These are phyloP conservation scores for Coemansia sp. DNA, from an alignment of 192 early-diverging fungal species.

Conservation along the genomic window DNA sequence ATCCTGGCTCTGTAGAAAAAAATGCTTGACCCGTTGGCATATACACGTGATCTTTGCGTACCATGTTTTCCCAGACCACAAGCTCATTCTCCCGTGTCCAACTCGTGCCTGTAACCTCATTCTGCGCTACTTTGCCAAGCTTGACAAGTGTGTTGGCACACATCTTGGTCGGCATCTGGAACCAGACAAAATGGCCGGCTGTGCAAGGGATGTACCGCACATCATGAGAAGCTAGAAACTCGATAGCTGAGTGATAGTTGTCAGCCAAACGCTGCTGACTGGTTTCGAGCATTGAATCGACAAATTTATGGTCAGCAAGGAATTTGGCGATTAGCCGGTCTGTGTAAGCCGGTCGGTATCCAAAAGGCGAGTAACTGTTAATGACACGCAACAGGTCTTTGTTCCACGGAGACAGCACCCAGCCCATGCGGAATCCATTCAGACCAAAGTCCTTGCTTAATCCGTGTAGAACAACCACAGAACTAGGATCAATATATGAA, in stretches of 20 bases:
- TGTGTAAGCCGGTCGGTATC: conserved; percentile 60
- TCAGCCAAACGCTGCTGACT: conserved; percentile 62
- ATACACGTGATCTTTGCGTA: conserved; percentile 62
- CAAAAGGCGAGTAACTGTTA: conserved; percentile 57
- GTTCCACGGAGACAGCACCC: conserved; percentile 65
- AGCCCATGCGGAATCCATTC: conserved; percentile 72
- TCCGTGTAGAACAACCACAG: conserved; percentile 72
- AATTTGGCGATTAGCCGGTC: conserved; percentile 62
- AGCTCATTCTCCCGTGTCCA: conserved; percentile 56
- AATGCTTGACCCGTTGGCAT: conserved; percentile 70
- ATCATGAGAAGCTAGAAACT: conserved; percentile 44
- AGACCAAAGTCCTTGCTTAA: conserved; percentile 85
- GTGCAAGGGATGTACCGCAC: conserved; percentile 63
- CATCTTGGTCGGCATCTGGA: conserved; percentile 34
- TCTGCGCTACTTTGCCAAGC: conserved; percentile 8
- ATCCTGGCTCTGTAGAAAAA: conserved; percentile 58
- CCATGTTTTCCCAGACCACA: conserved; percentile 49
- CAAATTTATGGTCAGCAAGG: conserved; percentile 56
- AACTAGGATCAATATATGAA: conserved; percentile 60
- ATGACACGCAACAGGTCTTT: conserved; percentile 29
- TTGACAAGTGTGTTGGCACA: conserved; percentile 50
- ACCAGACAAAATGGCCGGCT: conserved; percentile 73
- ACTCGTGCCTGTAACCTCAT: conserved; percentile 1
- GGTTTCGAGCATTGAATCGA: conserved; percentile 60
- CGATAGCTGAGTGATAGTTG: conserved; percentile 49